phyloP scores from a whole-genome alignment of 495 filamentous ascomycete genomes.

The Thermochaetoides thermophila region DNA sequence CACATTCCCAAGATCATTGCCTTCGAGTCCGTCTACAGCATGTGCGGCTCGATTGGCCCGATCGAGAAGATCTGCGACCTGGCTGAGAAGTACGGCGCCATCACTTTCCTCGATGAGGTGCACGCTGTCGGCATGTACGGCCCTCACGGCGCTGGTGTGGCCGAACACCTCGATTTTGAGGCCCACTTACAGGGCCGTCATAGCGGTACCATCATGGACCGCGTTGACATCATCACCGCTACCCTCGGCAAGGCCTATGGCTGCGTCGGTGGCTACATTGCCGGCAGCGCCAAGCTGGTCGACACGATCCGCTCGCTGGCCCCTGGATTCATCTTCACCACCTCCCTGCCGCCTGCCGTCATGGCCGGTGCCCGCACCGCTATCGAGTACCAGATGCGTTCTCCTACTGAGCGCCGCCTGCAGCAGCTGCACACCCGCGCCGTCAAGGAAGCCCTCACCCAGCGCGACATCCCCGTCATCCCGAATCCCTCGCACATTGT shows the following conservation, averaged over 20 bases:
- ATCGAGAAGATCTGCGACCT: conserved; percentile 93
- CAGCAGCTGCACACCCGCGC: conserved; percentile 93
- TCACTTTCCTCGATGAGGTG: conserved; percentile 96
- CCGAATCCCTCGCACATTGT: conserved; percentile 96
- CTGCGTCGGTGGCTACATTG: conserved; percentile 95
- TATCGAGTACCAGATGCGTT: conserved; percentile 77
- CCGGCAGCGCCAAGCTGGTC: conserved; percentile 73
- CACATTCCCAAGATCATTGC: conserved; percentile 93
- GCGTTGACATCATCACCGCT: conserved; percentile 92
- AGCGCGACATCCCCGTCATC: conserved; percentile 85
- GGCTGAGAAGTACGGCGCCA: conserved; percentile 90
- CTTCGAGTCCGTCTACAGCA: conserved; percentile 96
- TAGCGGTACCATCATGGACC: conserved; percentile 81
- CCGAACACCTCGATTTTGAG: conserved; percentile 92
- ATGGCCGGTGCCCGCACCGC: conserved; percentile 90
- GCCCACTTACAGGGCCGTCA: conserved; percentile 51
- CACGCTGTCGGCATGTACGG: conserved; percentile 99
- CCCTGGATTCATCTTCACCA: conserved; percentile 98
- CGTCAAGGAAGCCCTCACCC: conserved; percentile 66
- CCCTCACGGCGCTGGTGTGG: conserved; percentile 88
- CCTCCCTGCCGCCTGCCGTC: conserved; percentile 83
- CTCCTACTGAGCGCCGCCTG: conserved; percentile 69
- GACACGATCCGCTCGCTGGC: conserved; percentile 94
- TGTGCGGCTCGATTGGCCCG: conserved; percentile 94
- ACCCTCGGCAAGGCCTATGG: conserved; percentile 96